Evolutionary conservation across 2,329 filamentous ascomycete genomes (phyloP).

Genomic region (Sclerotinia subarctica): DNA sequence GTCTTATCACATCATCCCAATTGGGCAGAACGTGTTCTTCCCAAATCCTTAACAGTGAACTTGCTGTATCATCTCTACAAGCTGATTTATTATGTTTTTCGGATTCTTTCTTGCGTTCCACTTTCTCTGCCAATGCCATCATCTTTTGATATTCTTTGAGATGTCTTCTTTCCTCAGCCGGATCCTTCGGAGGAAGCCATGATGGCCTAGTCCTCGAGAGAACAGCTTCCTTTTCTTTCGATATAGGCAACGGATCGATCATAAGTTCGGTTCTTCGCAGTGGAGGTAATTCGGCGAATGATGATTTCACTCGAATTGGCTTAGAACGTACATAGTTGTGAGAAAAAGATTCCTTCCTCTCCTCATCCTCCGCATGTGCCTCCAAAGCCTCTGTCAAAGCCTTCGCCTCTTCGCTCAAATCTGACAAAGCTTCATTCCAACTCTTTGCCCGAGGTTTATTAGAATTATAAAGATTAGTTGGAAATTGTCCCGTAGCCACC

Average conservation of each 20-base stretch:
- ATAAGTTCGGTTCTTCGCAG: slow-evolving; percentile 62
- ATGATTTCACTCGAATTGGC: slow-evolving; percentile 58
- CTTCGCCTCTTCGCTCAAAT: slow-evolving; percentile 69
- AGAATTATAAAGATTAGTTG: slow-evolving; percentile 48
- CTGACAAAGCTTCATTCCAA: slow-evolving; percentile 68
- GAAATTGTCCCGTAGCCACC: slow-evolving; percentile 52
- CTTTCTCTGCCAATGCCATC: slow-evolving; percentile 63
- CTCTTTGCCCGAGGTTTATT: slow-evolving; percentile 61
- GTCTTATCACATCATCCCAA: slow-evolving; percentile 68
- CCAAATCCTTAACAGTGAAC: slow-evolving; percentile 62
- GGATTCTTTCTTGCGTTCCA: slow-evolving; percentile 57
- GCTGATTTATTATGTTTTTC: slow-evolving; percentile 51
- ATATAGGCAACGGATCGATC: slow-evolving; percentile 79
- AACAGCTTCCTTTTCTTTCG: slow-evolving; percentile 82
- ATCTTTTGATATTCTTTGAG: slow-evolving; percentile 81
- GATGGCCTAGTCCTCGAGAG: slow-evolving; percentile 76
- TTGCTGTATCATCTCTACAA: slow-evolving; percentile 53
- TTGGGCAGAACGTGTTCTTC: slow-evolving; percentile 73
- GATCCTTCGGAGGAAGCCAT: slow-evolving; percentile 83
- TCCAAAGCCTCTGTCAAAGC: slow-evolving; percentile 77
- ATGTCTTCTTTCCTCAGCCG: slow-evolving; percentile 86
- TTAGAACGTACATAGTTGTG: slow-evolving; percentile 39
- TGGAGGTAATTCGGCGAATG: slow-evolving; percentile 65
- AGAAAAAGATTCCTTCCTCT: slow-evolving; percentile 43
- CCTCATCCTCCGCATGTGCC: slow-evolving; percentile 67